Evolutionary conservation across 495 filamentous ascomycete species (phyloP).

Genomic region (Xylaria nigripes): DNA sequence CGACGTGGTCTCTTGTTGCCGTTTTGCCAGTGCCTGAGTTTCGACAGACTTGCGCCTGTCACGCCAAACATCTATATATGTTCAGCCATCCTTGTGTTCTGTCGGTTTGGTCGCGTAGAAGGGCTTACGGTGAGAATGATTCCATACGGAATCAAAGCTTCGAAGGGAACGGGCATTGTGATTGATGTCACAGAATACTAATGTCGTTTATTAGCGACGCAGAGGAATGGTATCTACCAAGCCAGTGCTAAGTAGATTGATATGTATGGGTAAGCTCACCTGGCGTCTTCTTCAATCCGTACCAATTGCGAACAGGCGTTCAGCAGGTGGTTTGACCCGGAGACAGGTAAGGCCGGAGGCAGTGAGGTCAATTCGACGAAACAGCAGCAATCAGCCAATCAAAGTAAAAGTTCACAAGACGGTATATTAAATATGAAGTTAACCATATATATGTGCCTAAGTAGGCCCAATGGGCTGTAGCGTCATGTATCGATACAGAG

Average conservation of each 20-base stretch:
- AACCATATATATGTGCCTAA: not conserved
- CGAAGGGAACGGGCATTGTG: slow-evolving; percentile 92
- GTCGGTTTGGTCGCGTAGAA: slow-evolving; percentile 11
- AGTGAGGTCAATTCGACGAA: slow-evolving; percentile 4
- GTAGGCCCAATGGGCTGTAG: not conserved
- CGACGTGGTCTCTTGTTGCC: slow-evolving; percentile 80
- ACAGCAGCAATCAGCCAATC: not conserved
- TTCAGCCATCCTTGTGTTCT: slow-evolving; percentile 1
- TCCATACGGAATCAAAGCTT: slow-evolving; percentile 87
- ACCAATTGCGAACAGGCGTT: slow-evolving; percentile 4
- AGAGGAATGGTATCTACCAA: not conserved
- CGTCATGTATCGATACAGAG: no score
- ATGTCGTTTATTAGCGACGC: not conserved
- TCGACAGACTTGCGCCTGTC: slow-evolving; percentile 66
- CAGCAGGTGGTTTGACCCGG: not conserved
- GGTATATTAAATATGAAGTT: not conserved
- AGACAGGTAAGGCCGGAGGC: not conserved
- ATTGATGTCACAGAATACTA: slow-evolving; percentile 9
- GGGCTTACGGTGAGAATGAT: slow-evolving; percentile 75
- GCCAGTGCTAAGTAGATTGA: not conserved
- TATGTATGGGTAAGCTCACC: not conserved
- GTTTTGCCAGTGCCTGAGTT: slow-evolving; percentile 69
- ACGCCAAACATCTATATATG: slow-evolving; percentile 75
- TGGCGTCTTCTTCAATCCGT: slow-evolving; percentile 2
- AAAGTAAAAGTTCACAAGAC: not conserved